Conservation (phyloP, 2,329 filamentous ascomycete species). For the Talaromyces sp. region DNA sequence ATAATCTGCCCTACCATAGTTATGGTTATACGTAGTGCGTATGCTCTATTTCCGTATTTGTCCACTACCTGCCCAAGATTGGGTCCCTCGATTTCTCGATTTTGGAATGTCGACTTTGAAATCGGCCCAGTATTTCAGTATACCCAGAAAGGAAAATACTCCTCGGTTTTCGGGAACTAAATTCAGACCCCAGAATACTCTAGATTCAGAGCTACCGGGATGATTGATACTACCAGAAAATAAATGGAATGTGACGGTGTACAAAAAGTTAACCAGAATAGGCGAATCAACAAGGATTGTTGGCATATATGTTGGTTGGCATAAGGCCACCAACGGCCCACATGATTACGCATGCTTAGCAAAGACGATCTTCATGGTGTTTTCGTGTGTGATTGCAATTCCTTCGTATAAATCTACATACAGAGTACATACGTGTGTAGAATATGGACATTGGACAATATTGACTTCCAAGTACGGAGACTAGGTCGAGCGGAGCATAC, state of each 20-base stretch:
- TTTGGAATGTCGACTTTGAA: neutral
- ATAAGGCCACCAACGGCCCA: slow-evolving; percentile 1
- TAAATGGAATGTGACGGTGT: too few relatives aligned
- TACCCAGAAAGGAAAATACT: slow-evolving; percentile 10
- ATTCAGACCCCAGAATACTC: neutral
- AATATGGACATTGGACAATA: neutral
- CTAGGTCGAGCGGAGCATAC: neutral
- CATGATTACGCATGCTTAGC: slow-evolving; percentile 3
- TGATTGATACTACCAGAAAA: neutral
- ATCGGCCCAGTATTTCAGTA: neutral
- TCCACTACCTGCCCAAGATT: neutral
- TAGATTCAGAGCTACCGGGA: neutral
- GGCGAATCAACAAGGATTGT: neutral
- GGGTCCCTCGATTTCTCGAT: neutral
- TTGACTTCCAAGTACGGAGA: neutral
- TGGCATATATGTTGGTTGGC: neutral
- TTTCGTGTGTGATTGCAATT: neutral
- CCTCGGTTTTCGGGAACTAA: neutral
- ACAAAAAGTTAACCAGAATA: neutral
- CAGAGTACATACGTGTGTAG: neutral
- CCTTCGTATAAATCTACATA: neutral
- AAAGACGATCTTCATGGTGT: neutral
- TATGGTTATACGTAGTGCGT: neutral
- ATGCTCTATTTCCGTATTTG: neutral
- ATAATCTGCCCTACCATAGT: neutral